Conservation (phyloP, 2,329 filamentous ascomycete genomes). For the Aureobasidium namibiae region DNA sequence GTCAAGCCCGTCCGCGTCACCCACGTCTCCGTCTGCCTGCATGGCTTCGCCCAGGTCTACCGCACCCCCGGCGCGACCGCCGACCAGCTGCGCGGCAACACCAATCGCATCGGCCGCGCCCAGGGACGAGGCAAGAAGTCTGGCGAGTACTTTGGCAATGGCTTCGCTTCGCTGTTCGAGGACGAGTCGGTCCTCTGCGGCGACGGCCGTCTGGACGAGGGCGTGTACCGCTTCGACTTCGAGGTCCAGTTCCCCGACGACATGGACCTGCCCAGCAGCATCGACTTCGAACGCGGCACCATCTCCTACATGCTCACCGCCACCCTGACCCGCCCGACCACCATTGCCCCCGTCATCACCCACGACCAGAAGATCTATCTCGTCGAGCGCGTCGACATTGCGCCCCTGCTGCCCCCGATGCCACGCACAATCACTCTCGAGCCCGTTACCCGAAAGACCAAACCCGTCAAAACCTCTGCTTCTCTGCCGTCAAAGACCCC, state of each 20-base stretch:
- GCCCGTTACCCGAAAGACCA: slow-evolving; percentile 65
- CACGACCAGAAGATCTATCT: slow-evolving; percentile 77
- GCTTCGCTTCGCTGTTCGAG: slow-evolving; percentile 72
- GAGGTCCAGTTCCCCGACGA: slow-evolving; percentile 60
- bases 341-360: slow-evolving; percentile 69
- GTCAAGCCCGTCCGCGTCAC: slow-evolving; percentile 70
- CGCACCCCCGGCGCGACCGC: slow-evolving; percentile 56
- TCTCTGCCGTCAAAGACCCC: slow-evolving; percentile 15
- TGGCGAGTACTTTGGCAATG: slow-evolving; percentile 61
- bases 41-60: slow-evolving; percentile 72
- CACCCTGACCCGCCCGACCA: slow-evolving; percentile 79
- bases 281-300: slow-evolving; percentile 95
- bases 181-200: slow-evolving; percentile 75
- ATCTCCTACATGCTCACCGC: slow-evolving; percentile 87
- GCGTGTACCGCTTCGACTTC: slow-evolving; percentile 72
- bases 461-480: slow-evolving; percentile 42
- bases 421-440: slow-evolving; percentile 80
- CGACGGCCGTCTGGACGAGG: slow-evolving; percentile 65
- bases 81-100: slow-evolving; percentile 43
- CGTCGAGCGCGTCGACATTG: slow-evolving; percentile 77
- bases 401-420: slow-evolving; percentile 62
- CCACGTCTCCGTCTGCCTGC: slow-evolving; percentile 68
- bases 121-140: slow-evolving; percentile 45
- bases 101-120: slow-evolving; percentile 38
- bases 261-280: slow-evolving; percentile 73